Percentiles rank a stretch among this genome's conserved stretches.
Conservation (phyloP, 2,329 filamentous ascomycete species). For the Corinectria fuckeliana region DNA sequence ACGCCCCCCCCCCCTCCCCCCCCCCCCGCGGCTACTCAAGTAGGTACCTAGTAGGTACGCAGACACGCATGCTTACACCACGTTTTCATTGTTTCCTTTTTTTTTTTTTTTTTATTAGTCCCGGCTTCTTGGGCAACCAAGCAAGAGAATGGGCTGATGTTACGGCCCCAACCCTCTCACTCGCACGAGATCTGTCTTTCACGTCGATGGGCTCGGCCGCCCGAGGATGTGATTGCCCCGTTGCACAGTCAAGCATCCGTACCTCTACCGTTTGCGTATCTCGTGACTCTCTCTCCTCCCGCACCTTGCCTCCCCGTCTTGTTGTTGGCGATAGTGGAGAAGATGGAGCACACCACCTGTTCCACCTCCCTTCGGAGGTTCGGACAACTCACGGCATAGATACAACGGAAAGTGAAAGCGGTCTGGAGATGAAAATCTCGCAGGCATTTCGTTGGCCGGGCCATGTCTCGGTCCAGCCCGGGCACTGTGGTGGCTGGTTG, state of each 20-base stretch:
- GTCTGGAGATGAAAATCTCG: slow-evolving; percentile 6
- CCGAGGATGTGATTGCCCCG: slow-evolving; percentile 5
- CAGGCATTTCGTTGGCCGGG: neutral
- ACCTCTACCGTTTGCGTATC: slow-evolving; percentile 2
- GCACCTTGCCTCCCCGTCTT: slow-evolving; percentile 17
- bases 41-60: neutral
- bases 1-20: no score
- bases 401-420: no score
- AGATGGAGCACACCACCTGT: slow-evolving; percentile 27
- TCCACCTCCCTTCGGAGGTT: slow-evolving; percentile 33
- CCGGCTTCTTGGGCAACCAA: slow-evolving; percentile 9
- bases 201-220: slow-evolving; percentile 20
- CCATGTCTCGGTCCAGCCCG: neutral
- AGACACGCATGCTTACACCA: neutral
- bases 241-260: slow-evolving; percentile 8
- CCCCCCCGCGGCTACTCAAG: no score
- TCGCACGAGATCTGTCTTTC: slow-evolving; percentile 30
- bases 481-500: slow-evolving; percentile 5
- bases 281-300: slow-evolving; percentile 3
- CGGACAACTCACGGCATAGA: slow-evolving; percentile 25
- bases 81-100: neutral
- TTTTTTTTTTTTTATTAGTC: slow-evolving; percentile 12
- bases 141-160: slow-evolving; percentile 30
- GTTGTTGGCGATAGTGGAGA: slow-evolving; percentile 17
- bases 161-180: slow-evolving; percentile 14